These are phyloP conservation scores for Penicillium sp. DNA, from an alignment of 2,329 filamentous ascomycete genomes.

Conservation along the genomic window DNA sequence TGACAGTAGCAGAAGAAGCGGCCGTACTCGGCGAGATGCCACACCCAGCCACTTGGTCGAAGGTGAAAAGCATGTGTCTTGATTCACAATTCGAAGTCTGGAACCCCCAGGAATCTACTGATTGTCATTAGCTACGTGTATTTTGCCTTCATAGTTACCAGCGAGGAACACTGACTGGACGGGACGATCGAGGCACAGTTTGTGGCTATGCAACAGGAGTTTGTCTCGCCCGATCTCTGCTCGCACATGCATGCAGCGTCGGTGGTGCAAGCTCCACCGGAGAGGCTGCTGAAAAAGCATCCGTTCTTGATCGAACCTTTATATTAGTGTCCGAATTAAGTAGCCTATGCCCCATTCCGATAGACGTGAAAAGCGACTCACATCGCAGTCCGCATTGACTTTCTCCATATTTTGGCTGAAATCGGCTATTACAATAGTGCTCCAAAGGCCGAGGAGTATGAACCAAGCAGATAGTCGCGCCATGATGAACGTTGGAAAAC, in stretches of 20 bases:
- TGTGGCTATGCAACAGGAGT: background rate
- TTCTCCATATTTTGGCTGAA: background rate
- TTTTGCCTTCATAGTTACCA: background rate
- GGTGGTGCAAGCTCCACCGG: background rate
- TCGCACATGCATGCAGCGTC: background rate
- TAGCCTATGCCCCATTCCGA: no score
- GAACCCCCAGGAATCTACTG: background rate
- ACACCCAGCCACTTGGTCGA: background rate
- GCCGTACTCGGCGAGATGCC: background rate
- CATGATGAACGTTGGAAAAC: background rate
- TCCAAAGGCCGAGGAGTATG: background rate
- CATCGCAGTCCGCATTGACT: background rate
- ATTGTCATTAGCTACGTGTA: background rate
- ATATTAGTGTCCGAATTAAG: no score
- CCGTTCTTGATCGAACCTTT: background rate
- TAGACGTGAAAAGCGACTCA: background rate
- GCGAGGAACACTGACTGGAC: background rate
- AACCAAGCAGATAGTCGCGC: background rate
- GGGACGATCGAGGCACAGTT: background rate
- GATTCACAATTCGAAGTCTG: background rate
- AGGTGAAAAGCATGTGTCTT: background rate
- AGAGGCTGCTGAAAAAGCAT: background rate
- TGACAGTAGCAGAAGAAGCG: background rate
- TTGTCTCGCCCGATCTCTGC: background rate
- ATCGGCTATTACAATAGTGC: background rate